A percentile compares a stretch with the other conserved stretches of the same genome.
Conservation (phyloP, 768 basidiomycete genomes). For the Suillus alpinus region DNA sequence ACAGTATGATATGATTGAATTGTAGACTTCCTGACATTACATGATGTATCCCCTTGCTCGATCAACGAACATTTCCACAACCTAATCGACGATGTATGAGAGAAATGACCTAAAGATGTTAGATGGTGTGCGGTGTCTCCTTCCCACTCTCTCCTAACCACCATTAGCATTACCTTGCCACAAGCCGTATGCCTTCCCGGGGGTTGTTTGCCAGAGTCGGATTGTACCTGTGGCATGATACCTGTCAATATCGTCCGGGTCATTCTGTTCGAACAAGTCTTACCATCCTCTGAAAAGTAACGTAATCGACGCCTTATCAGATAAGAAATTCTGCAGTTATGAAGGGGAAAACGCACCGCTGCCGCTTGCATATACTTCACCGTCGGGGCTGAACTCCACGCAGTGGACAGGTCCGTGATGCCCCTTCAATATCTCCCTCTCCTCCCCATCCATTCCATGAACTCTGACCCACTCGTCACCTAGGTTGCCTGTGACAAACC, state of each 20-base stretch:
- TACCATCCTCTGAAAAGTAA: conserved; percentile 65
- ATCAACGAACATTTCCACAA: conserved; percentile 17
- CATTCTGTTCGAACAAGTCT: neutral
- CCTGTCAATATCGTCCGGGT: conserved; percentile 4
- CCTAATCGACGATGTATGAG: conserved; percentile 13
- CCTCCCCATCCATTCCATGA: conserved; percentile 86
- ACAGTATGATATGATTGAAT: conserved; percentile 11
- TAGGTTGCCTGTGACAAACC: conserved; percentile 88
- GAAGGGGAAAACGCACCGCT: conserved; percentile 63
- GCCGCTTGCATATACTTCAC: conserved; percentile 96
- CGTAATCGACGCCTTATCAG: conserved; percentile 7
- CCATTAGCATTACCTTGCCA: conserved; percentile 69
- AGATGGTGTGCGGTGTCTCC: conserved; percentile 13
- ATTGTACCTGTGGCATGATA: conserved; percentile 67
- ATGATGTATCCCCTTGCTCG: conserved; percentile 14
- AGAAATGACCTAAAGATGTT: conserved; percentile 1
- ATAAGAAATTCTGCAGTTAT: conserved; percentile 5
- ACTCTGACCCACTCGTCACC: conserved; percentile 97
- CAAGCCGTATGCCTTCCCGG: conserved; percentile 87
- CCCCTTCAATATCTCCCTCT: conserved; percentile 89
- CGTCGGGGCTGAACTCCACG: conserved; percentile 92
- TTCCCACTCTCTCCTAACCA: conserved; percentile 28
- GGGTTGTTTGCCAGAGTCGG: conserved; percentile 95
- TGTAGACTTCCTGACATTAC: conserved; percentile 17
- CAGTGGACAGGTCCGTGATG: conserved; percentile 98